Base-by-base conservation (phyloP, 148 eudicot species). In the Cornus controversa region DNA sequence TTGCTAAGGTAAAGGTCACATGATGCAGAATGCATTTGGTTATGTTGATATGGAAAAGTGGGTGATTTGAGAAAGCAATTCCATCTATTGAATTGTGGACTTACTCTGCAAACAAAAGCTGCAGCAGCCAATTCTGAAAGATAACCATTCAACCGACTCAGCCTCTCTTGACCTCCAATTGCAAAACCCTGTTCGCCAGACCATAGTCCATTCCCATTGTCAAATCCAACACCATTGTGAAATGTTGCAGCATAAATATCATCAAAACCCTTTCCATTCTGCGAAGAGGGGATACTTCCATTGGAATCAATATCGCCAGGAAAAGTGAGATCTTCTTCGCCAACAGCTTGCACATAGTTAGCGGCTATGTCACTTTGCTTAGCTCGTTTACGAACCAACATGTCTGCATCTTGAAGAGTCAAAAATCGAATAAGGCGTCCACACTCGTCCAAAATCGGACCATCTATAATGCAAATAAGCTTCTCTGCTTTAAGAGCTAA, bases 41-140 rank as follows among this genome's bases (percentile, higher is more conserved):
- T 45, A 54, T 1, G 23, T 34, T 62, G 25, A 75, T 16, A 22
- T 5, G 11, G 26, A 66, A 25, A 27, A n/a, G n/a, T 1, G 25
- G 28, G 42, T 27, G 36, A 47, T 53, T 66, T 20, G 11, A 66
- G 64, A 75, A 75, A 66, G 16, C 18, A 63, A 37, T 9, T 6
- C 27, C 15, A 25, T 64, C 6, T 5, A 27, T 71, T 24, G 31
- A 57, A 40, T 5, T 20, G 72, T 36, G 5, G 40, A 85, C 98
- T 90, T 88, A 96, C 99, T 85, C 94, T 86, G 91, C 99, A 96
- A 31, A 93, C 99, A 89, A 90, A 96, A 79, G 99, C 98, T 80
- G 98, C 99, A 75, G 98, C 99, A 83, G 98, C 99, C 87, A 96
- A 82, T 80, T 96, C 99, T 27, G 99, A 91, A 71, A 96, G 88